Conservation (phyloP, 495 filamentous ascomycete genomes). For the Xylaria scruposa region DNA sequence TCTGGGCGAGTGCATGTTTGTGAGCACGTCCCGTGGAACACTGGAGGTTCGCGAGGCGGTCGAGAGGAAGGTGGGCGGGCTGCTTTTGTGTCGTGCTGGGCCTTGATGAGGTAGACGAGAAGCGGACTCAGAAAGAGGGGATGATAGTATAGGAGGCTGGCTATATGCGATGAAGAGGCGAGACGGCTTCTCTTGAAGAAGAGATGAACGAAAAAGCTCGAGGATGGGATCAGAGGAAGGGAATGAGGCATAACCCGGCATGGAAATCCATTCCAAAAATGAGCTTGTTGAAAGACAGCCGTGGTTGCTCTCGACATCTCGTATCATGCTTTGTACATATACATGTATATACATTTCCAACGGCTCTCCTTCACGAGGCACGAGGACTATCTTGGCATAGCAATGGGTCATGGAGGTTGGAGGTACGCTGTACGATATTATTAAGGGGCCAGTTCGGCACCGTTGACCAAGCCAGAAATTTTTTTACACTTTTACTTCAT, state of each 20-base stretch:
- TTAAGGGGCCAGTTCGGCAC: background rate
- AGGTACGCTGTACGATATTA: conserved; percentile 1
- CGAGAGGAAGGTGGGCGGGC: conserved; percentile 81
- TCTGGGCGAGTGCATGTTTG: conserved; percentile 83
- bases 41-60: conserved; percentile 88
- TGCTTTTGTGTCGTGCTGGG: conserved; percentile 76
- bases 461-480: background rate
- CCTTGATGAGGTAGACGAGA: conserved; percentile 2
- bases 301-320: conserved; percentile 7
- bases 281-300: background rate
- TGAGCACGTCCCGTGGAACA: conserved; percentile 80
- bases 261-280: background rate
- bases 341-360: conserved; percentile 16
- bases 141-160: background rate
- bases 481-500: too few species aligned
- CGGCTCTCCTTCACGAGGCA: background rate
- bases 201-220: background rate
- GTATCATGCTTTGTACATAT: conserved; percentile 20
- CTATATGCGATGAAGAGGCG: background rate
- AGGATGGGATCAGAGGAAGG: background rate
- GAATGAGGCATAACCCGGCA: background rate
- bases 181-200: background rate
- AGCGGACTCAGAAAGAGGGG: too few species aligned
- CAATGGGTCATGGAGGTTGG: background rate
- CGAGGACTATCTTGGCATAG: background rate